A percentile compares a stretch with the other conserved stretches of the same genome.
Conservation (phyloP, 495 filamentous ascomycete genomes). For the Podospora pseudoanserina region DNA sequence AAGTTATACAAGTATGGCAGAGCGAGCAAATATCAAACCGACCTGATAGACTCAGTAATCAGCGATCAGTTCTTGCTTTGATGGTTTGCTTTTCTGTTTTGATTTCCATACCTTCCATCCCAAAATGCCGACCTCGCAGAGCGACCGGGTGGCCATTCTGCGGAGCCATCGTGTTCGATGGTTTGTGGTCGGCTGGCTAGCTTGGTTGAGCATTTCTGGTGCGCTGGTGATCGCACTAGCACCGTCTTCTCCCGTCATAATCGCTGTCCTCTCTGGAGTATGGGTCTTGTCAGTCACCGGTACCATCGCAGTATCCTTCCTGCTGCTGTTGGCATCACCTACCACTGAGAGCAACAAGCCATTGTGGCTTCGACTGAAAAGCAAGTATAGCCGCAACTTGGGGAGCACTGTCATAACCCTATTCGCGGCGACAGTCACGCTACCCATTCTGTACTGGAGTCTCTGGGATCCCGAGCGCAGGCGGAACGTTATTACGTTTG, state of each 20-base stretch:
- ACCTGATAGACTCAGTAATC: not conserved
- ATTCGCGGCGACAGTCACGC: not conserved
- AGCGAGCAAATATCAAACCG: not conserved
- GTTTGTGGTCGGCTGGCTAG: not conserved
- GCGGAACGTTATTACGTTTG: not conserved
- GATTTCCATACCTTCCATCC: not conserved
- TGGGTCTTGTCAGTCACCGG: not conserved
- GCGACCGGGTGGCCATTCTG: not conserved
- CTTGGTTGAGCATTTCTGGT: not conserved
- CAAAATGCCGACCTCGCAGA: not conserved
- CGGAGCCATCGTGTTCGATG: not conserved
- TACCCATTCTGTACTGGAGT: constrained; percentile 12
- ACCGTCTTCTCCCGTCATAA: not conserved
- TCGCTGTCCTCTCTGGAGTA: not conserved
- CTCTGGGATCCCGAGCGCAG: constrained; percentile 7
- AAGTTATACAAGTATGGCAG: not conserved
- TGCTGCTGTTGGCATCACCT: not conserved
- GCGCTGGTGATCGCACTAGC: not conserved
- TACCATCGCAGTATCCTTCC: not conserved
- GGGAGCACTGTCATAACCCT: constrained; percentile 16
- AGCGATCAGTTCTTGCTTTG: not conserved
- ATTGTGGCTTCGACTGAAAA: not conserved
- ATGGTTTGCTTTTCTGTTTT: not conserved
- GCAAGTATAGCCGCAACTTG: constrained; percentile 4
- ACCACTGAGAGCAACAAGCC: not conserved